phyloP scores from a whole-genome alignment of 129 eudicot genomes.

The Flaveria robusta region DNA sequence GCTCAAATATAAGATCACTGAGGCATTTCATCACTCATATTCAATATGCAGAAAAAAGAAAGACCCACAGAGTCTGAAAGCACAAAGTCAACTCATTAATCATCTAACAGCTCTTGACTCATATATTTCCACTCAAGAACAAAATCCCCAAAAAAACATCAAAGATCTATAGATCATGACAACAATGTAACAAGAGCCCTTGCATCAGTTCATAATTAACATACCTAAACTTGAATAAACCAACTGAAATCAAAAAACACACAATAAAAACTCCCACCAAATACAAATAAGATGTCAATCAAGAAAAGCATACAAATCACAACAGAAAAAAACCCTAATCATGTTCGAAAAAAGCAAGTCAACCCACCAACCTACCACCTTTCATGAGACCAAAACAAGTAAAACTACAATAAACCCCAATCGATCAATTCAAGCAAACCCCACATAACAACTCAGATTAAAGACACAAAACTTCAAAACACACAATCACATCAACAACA shows the following conservation, averaged over 20 bases:
- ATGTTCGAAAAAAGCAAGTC: constrained; percentile 46
- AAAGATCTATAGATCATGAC: neutral
- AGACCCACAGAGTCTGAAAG: constrained; percentile 11
- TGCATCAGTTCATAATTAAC: constrained; percentile 23
- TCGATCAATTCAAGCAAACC: constrained; percentile 2
- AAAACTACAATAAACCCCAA: constrained; percentile 18
- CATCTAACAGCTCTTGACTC: constrained; percentile 8
- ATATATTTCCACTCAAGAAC: neutral
- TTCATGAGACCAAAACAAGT: constrained; percentile 37
- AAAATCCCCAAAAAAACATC: constrained; percentile 13
- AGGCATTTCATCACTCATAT: constrained; percentile 14
- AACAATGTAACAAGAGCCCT: constrained; percentile 26
- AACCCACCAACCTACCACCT: constrained; percentile 91
- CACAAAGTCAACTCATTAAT: constrained; percentile 37
- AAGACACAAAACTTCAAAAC: constrained; percentile 3
- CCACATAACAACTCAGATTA: constrained; percentile 20
- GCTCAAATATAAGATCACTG: constrained; percentile 10
- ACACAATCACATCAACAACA: constrained; percentile 18
- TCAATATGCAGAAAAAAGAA: constrained; percentile 25
- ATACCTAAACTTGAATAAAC: constrained; percentile 10
- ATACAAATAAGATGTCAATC: constrained; percentile 18
- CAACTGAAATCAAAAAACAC: constrained; percentile 13
- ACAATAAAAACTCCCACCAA: neutral
- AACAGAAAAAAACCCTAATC: constrained; percentile 28
- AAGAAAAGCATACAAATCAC: constrained; percentile 25